phyloP scores from a whole-genome alignment of 2,329 filamentous ascomycete species.

The Plenodomus lindquistii region DNA sequence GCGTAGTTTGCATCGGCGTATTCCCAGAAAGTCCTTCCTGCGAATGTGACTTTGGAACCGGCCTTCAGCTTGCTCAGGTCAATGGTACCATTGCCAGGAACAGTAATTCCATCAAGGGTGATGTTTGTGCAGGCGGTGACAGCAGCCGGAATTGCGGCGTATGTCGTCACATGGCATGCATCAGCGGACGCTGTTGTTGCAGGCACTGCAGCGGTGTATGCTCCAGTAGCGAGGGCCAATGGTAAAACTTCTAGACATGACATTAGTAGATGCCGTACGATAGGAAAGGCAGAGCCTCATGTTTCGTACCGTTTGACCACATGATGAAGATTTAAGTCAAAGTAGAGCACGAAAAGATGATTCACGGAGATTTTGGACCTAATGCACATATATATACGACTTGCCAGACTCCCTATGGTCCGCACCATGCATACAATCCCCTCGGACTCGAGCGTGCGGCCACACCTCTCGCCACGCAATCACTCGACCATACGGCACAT shows the following conservation, averaged over 20 bases:
- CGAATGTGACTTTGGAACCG: conserved; percentile 49
- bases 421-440: not conserved
- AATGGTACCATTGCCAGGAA: conserved; percentile 44
- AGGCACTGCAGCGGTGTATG: not conserved
- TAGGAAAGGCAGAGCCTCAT: not conserved
- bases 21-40: conserved; percentile 18
- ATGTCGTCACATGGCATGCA: conserved; percentile 26
- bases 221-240: conserved; percentile 8
- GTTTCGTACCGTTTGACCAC: not conserved
- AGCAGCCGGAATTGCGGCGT: conserved; percentile 30
- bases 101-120: conserved; percentile 45
- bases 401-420: not conserved
- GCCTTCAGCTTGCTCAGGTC: conserved; percentile 47
- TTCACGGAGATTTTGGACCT: not conserved
- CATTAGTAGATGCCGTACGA: not conserved
- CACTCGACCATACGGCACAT: not conserved
- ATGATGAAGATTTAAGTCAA: not conserved
- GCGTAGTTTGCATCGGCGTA: conserved; percentile 46
- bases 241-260: conserved; percentile 9
- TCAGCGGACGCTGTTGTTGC: conserved; percentile 4
- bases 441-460: not conserved
- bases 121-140: conserved; percentile 50
- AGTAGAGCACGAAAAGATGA: not conserved
- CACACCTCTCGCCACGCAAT: not conserved
- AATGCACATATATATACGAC: not conserved